These are phyloP conservation scores for Saturnispora sanitii DNA, from an alignment of 805 yeast species.

Conservation along the genomic window DNA sequence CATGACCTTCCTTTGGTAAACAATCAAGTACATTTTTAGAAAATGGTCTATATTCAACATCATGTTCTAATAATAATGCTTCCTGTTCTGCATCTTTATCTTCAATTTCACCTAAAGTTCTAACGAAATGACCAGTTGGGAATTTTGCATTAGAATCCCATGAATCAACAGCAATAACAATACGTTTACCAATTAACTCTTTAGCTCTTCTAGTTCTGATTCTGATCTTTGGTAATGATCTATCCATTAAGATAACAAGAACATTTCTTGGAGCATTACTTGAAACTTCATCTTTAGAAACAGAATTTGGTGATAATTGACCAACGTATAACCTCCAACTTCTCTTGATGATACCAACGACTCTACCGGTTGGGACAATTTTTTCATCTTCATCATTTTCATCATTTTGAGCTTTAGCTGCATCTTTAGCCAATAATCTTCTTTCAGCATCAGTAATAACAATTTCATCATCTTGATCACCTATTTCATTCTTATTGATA, in stretches of 20 bases:
- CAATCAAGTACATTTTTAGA: slow-evolving; percentile 87
- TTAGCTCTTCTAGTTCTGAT: slow-evolving; percentile 80
- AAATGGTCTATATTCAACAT: slow-evolving; percentile 93
- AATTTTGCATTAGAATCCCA: slow-evolving; percentile 81
- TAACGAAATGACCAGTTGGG: slow-evolving; percentile 92
- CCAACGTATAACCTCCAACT: slow-evolving; percentile 97
- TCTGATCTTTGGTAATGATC: slow-evolving; percentile 74
- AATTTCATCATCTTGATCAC: slow-evolving; percentile 39
- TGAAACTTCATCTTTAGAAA: slow-evolving; percentile 37
- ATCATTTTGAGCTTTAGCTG: slow-evolving; percentile 44
- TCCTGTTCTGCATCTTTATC: slow-evolving; percentile 93
- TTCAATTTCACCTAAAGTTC: slow-evolving; percentile 83
- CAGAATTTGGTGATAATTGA: slow-evolving; percentile 72
- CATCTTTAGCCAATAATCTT: slow-evolving; percentile 65
- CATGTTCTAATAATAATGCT: slow-evolving; percentile 86
- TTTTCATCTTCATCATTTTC: slow-evolving; percentile 34
- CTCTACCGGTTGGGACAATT: slow-evolving; percentile 85
- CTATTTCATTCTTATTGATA: slow-evolving; percentile 48
- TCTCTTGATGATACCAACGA: slow-evolving; percentile 80
- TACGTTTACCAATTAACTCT: slow-evolving; percentile 78
- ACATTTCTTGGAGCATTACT: slow-evolving; percentile 68
- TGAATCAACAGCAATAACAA: slow-evolving; percentile 84
- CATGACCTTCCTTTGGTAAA: slow-evolving; percentile 85
- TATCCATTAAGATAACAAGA: slow-evolving; percentile 83
- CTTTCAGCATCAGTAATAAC: slow-evolving; percentile 63